Evolutionary conservation across 2,329 filamentous ascomycete genomes (phyloP).

Genomic region (Colletotrichum sp.): DNA sequence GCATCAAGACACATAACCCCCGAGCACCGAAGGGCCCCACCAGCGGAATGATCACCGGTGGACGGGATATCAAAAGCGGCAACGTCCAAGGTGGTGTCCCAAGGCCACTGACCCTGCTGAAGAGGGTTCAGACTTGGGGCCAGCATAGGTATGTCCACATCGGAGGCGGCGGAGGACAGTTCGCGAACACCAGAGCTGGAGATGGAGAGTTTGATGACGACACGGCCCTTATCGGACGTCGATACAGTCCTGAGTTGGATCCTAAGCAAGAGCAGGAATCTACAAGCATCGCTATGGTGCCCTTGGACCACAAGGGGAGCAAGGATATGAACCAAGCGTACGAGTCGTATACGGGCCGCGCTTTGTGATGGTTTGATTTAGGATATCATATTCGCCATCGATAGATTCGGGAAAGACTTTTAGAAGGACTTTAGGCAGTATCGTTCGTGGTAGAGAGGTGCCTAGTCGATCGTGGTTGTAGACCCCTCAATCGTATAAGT

Average conservation of each 20-base stretch:
- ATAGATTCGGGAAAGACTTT: background rate
- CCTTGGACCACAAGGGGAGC: constrained; percentile 23
- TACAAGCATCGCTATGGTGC: constrained; percentile 21
- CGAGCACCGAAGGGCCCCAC: background rate
- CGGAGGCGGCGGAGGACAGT: background rate
- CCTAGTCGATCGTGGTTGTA: background rate
- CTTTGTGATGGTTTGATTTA: background rate
- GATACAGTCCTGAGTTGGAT: background rate
- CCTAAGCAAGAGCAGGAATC: background rate
- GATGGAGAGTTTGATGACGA: background rate
- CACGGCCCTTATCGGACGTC: background rate
- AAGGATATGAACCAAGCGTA: constrained; percentile 28
- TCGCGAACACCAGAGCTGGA: background rate
- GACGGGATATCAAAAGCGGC: background rate
- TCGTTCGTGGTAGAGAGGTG: background rate
- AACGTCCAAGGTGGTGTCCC: background rate
- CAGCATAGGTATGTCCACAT: constrained; percentile 36
- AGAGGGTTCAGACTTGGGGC: constrained; percentile 23
- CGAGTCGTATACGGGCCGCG: constrained; percentile 25
- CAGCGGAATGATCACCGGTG: background rate
- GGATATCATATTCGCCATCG: background rate
- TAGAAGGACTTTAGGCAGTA: rapidly evolving
- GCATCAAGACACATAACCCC: background rate
- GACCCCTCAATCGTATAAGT: rapidly evolving
- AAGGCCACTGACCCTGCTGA: constrained; percentile 20